Evolutionary conservation across 208 protist species (phyloP).

Genomic region (Trypanosoma lewisi): DNA sequence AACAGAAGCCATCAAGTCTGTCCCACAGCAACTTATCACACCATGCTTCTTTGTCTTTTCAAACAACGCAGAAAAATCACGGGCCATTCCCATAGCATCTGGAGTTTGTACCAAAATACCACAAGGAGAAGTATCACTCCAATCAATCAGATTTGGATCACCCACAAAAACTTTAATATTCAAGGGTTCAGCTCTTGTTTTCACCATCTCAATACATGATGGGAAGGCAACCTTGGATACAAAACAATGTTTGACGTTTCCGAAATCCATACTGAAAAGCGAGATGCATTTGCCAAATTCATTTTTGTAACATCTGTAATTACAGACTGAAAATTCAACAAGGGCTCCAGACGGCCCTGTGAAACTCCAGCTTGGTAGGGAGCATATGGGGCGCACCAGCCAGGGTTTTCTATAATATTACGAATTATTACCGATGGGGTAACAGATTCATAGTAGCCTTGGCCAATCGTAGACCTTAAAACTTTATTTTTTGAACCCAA

Average conservation of each 20-base stretch:
- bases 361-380: constrained; percentile 96
- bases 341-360: constrained; percentile 96
- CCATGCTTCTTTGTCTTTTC: constrained; percentile 47
- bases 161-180: constrained; percentile 89
- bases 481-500: constrained; percentile 84
- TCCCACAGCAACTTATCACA: constrained; percentile 77
- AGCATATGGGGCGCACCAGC: constrained; percentile 99
- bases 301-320: constrained; percentile 95
- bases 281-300: constrained; percentile 94
- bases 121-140: constrained; percentile 52
- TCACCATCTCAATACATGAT: constrained; percentile 71
- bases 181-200: constrained; percentile 69
- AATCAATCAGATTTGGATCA: constrained; percentile 61
- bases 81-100: constrained; percentile 79
- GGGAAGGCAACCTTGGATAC: constrained; percentile 58
- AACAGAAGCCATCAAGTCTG: constrained; percentile 94
- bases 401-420: constrained; percentile 98
- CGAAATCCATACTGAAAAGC: constrained; percentile 47
- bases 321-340: constrained; percentile 98
- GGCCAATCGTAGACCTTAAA: constrained; percentile 90
- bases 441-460: constrained; percentile 93
- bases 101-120: constrained; percentile 96
- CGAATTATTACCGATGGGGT: constrained; percentile 92
- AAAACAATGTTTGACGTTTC: constrained; percentile 66
- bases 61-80: constrained; percentile 80